phyloP scores from a whole-genome alignment of 1,284 basidiomycete species.

The Ustilago curta region DNA sequence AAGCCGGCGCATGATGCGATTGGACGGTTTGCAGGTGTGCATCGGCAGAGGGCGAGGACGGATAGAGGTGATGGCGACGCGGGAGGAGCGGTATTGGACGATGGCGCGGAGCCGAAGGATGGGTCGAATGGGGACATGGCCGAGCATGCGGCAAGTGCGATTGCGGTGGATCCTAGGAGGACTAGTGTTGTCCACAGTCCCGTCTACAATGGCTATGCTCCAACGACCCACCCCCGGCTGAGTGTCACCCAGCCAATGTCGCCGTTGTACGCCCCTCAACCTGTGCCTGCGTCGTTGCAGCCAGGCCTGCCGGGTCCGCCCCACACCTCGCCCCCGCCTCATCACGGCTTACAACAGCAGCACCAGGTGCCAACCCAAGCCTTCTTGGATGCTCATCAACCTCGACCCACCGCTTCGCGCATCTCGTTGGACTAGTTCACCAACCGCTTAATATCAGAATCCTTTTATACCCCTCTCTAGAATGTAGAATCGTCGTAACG shows the following conservation, averaged over 20 bases:
- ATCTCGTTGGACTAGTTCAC: conserved; percentile 1
- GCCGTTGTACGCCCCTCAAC: neutral
- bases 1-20: conserved; percentile 56
- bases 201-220: neutral
- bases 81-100: conserved; percentile 23
- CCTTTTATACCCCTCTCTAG: conserved; percentile 2
- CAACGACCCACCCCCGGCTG: neutral
- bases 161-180: neutral
- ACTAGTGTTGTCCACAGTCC: neutral
- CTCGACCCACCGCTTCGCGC: conserved; percentile 1
- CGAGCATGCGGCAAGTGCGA: conserved; percentile 10
- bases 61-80: neutral
- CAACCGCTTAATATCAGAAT: neutral
- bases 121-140: neutral
- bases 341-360: neutral
- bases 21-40: conserved; percentile 48
- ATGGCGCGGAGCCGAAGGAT: conserved; percentile 21
- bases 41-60: conserved; percentile 20
- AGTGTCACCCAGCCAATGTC: neutral
- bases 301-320: neutral
- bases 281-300: neutral
- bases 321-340: neutral
- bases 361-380: conserved; percentile 2
- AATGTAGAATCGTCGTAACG: neutral
- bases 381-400: neutral